Evolutionary conservation across 2,329 filamentous ascomycete species (phyloP).

Genomic region (Arachnopeziza araneosa): DNA sequence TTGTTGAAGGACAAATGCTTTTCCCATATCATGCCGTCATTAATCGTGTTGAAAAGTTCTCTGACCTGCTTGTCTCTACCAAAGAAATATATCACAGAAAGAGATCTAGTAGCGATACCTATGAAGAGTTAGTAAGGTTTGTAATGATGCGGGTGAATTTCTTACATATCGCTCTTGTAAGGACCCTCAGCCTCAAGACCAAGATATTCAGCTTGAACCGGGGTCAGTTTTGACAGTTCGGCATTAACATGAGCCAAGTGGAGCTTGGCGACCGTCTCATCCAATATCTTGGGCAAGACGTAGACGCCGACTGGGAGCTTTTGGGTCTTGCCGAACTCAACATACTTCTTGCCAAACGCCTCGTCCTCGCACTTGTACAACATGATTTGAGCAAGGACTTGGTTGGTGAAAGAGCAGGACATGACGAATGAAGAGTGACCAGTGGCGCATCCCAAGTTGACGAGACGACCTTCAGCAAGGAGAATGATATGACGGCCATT

Average conservation of each 20-base stretch:
- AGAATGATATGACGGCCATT: constrained; percentile 97
- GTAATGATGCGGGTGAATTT: constrained; percentile 14
- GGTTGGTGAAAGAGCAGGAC: constrained; percentile 99
- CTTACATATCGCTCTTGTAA: constrained; percentile 91
- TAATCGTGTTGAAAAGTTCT: constrained; percentile 37
- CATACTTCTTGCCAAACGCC: constrained; percentile 86
- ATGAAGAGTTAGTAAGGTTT: constrained; percentile 11
- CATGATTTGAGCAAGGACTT: constrained; percentile 98
- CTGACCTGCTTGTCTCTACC: constrained; percentile 9
- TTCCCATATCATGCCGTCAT: constrained; percentile 57
- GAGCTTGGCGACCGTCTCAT: constrained; percentile 95
- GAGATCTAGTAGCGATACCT: constrained; percentile 33
- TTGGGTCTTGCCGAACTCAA: constrained; percentile 89
- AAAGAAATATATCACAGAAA: constrained; percentile 16
- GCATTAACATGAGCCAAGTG: constrained; percentile 92
- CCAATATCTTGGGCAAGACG: constrained; percentile 96
- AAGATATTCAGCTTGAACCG: constrained; percentile 92
- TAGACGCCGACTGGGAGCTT: constrained; percentile 92
- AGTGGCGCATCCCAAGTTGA: constrained; percentile 98
- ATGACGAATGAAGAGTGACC: constrained; percentile 99
- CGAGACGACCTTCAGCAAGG: constrained; percentile 94
- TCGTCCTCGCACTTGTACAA: constrained; percentile 89
- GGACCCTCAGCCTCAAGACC: constrained; percentile 80
- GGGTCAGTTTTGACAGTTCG: constrained; percentile 81
- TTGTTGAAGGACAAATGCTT: constrained; percentile 53